Base-by-base conservation (phyloP, 2,329 filamentous ascomycete species). In the Fusarium sterilihyphosum region DNA sequence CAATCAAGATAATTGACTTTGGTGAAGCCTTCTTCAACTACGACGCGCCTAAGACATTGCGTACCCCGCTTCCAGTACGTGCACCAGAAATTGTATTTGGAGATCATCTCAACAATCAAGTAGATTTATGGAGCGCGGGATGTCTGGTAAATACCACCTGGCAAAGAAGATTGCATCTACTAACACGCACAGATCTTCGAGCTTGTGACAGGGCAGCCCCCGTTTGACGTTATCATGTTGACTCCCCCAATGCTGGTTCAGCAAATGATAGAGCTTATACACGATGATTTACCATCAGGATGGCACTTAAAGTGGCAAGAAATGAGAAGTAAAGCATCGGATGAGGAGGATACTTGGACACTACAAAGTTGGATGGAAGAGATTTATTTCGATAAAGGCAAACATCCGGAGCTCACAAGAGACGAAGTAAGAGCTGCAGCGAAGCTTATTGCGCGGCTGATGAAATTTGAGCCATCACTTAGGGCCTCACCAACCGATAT, bases 181-280 rank as follows among this genome's bases (percentile, higher is more conserved):
- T 73, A 53, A 75, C n/a, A 17, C 7, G 14, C 7, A 1, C 38
- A 76, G 77, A 26, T 78, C 4, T 78, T 78, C 22, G 76, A 78
- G 64, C 71, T 78, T 8, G 31, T 76, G n/a, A 74, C 76, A 3
- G 77, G 76, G 1, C 77, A 78, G 29, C 67, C 76, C 29, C 75
- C 74, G 4, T 78, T 78, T 33, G 74, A 78, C 44, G 50, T 56
- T 17, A 10, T 70, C 12, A 70, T 77, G 70, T 40, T 70, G 26
- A 76, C 66, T 8, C 53, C 61, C 1, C n/a, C 49, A 11, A 11
- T 60, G 4, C 66, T 77, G 41, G 64, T 77, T 16, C 33, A 61
- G 1, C 69, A 79, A 56, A 77, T 79, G 76, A 41, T 67, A 9
- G 65, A 59, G 9, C 52, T 71, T 26, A 46, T 62, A 4, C 46